Evolutionary conservation across 2,329 filamentous ascomycete species (phyloP), one percentile per base, ranked within the genome.

Genomic region (Fusarium temperatum): DNA sequence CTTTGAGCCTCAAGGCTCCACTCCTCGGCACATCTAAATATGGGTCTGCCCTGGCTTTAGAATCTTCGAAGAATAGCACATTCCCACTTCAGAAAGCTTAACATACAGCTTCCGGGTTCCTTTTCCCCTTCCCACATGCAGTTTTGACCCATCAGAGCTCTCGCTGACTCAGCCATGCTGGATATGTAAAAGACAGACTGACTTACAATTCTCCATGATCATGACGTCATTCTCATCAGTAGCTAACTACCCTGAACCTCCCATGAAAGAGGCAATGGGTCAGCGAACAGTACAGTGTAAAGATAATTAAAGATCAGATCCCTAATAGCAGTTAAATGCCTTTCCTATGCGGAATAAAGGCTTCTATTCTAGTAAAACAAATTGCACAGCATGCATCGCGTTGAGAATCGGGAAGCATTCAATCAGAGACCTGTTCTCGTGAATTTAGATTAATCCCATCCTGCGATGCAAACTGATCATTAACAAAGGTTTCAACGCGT

Each of bases 41-140:
- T 54, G 63, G 64, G 28, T 14, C 26, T 32, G 20, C 22, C 24
- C 35, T 53, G 35, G 45, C 39, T 36, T 68, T 36, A 54, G 39
- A 62, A 68, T 68, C 65, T 68, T 68, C 63, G 54, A 68, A 68
- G 41, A 68, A 53, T 6, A 41, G 54, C 63, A 47, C n/a, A 28
- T 53, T 53, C 65, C 65, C 65, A 54, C 47, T 24, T 48, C 14
- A 22, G n/a, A 48, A 26, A 35, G 18, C 53, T 45, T 44, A 30
- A 1, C 45, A n/a, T 28, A 13, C 8, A 28, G 24, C 24, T 1
- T 45, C 30, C 13, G 6, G 17, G 1, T n/a, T 14, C 28, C 17
- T 15, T 24, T 24, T 22, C 8, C 20, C 10, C 35, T 54, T 18
- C 5, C 7, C 5, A 9, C 6, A 0, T 36, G 3, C 3, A 0